A percentile compares a stretch with the other conserved stretches of the same genome.
Evolutionary conservation across 1,139 yeast species (phyloP).

Genomic region (Sugiyamaella pinicola): DNA sequence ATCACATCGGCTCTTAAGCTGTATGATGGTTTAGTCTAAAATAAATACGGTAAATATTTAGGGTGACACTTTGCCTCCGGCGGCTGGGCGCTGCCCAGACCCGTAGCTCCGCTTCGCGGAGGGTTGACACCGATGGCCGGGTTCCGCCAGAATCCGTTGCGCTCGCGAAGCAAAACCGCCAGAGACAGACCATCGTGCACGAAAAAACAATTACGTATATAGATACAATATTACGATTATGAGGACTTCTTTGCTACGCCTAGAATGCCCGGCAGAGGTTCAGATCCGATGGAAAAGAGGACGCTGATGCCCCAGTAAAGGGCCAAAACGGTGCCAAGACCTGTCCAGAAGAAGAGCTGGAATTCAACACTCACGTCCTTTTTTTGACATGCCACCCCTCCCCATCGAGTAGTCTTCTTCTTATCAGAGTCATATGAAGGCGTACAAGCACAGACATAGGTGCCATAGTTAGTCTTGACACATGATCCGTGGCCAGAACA

Average conservation of each 20-base stretch:
- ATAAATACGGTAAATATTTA: neutral
- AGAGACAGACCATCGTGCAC: neutral
- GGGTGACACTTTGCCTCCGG: no score
- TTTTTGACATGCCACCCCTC: conserved; percentile 67
- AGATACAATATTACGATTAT: neutral
- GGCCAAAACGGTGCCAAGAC: conserved; percentile 50
- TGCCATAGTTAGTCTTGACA: conserved; percentile 43
- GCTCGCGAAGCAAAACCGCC: neutral
- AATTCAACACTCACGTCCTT: conserved; percentile 65
- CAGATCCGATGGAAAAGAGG: conserved; percentile 56
- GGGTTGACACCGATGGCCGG: neutral
- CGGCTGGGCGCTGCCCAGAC: no score
- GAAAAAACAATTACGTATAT: neutral
- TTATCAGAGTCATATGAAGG: conserved; percentile 52
- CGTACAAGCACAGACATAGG: conserved; percentile 61
- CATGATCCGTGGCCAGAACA: conserved; percentile 71
- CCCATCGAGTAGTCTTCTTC: conserved; percentile 61
- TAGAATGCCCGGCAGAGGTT: conserved; percentile 69
- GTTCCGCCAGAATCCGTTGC: neutral
- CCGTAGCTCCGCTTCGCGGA: no score
- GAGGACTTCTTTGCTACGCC: conserved; percentile 53
- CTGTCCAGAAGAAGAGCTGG: conserved; percentile 68
- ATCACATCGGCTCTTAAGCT: conserved; percentile 76
- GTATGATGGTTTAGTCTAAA: conserved; percentile 52
- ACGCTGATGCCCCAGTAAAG: conserved; percentile 59